phyloP scores from a whole-genome alignment of 225 moss, liverwort and hornwort genomes.

The Polytrichum formosum region DNA sequence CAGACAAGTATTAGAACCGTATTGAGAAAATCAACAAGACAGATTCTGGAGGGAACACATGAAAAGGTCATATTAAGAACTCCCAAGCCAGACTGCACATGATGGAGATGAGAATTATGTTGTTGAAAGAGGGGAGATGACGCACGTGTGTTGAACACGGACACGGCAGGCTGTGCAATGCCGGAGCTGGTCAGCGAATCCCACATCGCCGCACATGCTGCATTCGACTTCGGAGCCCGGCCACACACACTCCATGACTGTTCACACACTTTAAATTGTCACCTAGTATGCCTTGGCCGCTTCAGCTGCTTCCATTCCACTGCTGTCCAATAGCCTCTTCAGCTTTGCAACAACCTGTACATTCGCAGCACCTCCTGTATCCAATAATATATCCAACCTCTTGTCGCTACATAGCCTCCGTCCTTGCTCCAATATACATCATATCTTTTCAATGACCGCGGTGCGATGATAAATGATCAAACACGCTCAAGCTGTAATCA shows the following conservation, averaged over 20 bases:
- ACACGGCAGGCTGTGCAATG: conserved; percentile 58
- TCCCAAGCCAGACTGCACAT: not conserved
- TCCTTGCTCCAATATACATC: not conserved
- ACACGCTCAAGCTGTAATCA: conserved; percentile 3
- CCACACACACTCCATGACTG: conserved; percentile 32
- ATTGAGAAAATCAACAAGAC: no score
- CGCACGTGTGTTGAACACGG: conserved; percentile 73
- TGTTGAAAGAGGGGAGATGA: not conserved
- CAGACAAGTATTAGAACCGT: no score
- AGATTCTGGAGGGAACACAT: no score
- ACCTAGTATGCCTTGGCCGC: conserved; percentile 8
- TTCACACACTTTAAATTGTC: conserved; percentile 6
- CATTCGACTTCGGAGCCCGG: conserved; percentile 45
- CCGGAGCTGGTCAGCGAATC: conserved; percentile 68
- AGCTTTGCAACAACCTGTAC: conserved; percentile 10
- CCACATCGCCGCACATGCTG: conserved; percentile 82
- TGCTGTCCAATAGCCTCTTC: conserved; percentile 16
- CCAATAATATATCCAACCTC: conserved; percentile 4
- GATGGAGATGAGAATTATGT: not conserved
- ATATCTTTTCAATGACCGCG: not conserved
- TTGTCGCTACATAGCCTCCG: not conserved
- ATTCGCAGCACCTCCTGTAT: conserved; percentile 13
- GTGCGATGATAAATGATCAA: not conserved
- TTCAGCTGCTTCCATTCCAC: conserved; percentile 10
- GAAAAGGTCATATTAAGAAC: not conserved